These are phyloP conservation scores for Ustulina deusta DNA, from an alignment of 2,329 filamentous ascomycete genomes.

Conservation along the genomic window DNA sequence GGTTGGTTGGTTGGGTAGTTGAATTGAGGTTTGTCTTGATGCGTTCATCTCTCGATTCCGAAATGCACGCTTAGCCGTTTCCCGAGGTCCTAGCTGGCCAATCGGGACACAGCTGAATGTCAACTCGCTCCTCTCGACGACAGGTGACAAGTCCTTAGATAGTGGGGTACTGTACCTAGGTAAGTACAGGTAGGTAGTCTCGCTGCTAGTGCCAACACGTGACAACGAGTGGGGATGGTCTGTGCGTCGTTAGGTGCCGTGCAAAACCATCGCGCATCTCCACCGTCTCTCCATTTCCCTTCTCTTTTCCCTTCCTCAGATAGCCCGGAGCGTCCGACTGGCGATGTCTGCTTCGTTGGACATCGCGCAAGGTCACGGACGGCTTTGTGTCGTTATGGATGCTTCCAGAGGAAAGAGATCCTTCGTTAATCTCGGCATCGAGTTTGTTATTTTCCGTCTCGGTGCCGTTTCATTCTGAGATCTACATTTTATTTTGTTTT, in stretches of 20 bases:
- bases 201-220: too few species aligned
- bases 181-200: too few species aligned
- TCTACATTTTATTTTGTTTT: constrained; percentile 48
- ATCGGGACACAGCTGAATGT: constrained; percentile 42
- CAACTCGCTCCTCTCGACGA: constrained; percentile 30
- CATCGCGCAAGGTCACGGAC: constrained; percentile 45
- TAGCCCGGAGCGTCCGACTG: constrained; percentile 62
- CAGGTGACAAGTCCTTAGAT: too few species aligned
- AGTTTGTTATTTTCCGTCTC: constrained; percentile 49
- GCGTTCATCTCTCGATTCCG: constrained; percentile 44
- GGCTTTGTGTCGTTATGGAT: constrained; percentile 44
- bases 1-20: constrained; percentile 4
- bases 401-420: constrained; percentile 54
- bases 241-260: constrained; percentile 39
- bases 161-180: too few species aligned
- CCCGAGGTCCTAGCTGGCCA: constrained; percentile 43
- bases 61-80: constrained; percentile 23
- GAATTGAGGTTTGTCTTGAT: constrained; percentile 40
- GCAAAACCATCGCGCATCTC: constrained; percentile 18
- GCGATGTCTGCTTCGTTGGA: constrained; percentile 40
- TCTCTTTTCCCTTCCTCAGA: constrained; percentile 58
- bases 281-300: constrained; percentile 33
- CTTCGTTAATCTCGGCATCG: constrained; percentile 55
- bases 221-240: constrained; percentile 29
- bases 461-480: constrained; percentile 55